Evolutionary conservation across 176 grass and related monocot genomes (phyloP), one percentile per base, ranked within the genome.

Genomic region (Musa itinerans): DNA sequence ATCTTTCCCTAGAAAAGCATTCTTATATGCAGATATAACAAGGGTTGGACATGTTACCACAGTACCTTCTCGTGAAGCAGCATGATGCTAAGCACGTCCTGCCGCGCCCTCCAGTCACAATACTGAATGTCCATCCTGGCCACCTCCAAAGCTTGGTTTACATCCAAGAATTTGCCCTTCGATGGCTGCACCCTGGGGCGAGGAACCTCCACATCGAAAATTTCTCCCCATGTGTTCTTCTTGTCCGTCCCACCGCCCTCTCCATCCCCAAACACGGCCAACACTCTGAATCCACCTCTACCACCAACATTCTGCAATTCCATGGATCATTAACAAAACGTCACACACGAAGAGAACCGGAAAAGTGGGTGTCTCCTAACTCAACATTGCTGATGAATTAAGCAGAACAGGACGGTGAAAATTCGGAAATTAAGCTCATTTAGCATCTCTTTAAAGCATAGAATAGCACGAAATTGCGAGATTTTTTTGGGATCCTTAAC

Each of bases 261-360:
- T 2, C 82, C 95, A 55, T 91, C 90, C 8, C 88, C 56, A 63
- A 94, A 84, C 75, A 99, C 88, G 1, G 95, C 95, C 59, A 87
- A 81, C 65, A 94, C 88, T 73, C 85, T 92, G 84, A 99, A 82
- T 78, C 86, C 95, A 84, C 89, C 63, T 65, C 82, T 87, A 15
- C 88, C 84, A 73, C 55, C 48, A 75, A 75, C 68, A 74, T 68
- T 83, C 95, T 94, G 86, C 70, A 74, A 59, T 57, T 71, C 72
- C 52, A 29, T 22, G 1, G 22, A 19, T n/a, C 57, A 21, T 62
- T 15, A 58, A 86, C 72, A 21, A 25, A 19, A 29, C 29, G 7
- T 19, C 65, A 65, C 1, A 57, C 23, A 48, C 24, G 50, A 14
- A 71, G 56, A 63, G 51, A 24, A 54, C 65, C 19, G 57, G 17